A percentile compares a stretch with the other conserved stretches of the same genome.
Conservation (phyloP, 2,329 filamentous ascomycete genomes). For the Penicillium sp. region DNA sequence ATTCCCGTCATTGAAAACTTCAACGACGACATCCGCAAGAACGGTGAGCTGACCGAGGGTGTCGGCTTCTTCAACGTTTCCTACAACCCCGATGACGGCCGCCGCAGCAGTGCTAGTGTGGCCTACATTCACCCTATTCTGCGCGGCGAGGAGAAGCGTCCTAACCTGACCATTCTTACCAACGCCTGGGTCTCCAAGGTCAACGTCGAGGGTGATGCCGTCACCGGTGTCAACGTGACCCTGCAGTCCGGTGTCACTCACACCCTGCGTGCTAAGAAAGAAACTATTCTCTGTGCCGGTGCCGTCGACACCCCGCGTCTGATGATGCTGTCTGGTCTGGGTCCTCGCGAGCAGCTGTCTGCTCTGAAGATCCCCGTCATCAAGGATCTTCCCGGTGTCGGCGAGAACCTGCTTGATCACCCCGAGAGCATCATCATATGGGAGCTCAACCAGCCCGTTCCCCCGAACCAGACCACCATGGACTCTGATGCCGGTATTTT, state of each 20-base stretch:
- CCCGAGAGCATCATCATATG: slow-evolving; percentile 67
- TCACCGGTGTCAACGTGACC: slow-evolving; percentile 70
- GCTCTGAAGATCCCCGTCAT: slow-evolving; percentile 58
- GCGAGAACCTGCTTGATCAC: slow-evolving; percentile 64
- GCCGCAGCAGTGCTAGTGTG: slow-evolving; percentile 80
- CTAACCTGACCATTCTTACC: slow-evolving; percentile 82
- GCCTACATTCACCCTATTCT: slow-evolving; percentile 93
- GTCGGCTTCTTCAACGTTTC: slow-evolving; percentile 89
- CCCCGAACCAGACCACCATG: slow-evolving; percentile 81
- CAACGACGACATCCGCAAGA: slow-evolving; percentile 76
- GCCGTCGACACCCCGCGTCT: slow-evolving; percentile 77
- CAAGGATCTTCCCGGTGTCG: slow-evolving; percentile 60
- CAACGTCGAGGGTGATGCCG: slow-evolving; percentile 67
- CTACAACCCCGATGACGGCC: slow-evolving; percentile 86
- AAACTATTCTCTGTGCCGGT: slow-evolving; percentile 77
- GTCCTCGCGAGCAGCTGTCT: slow-evolving; percentile 51
- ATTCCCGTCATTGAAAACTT: slow-evolving; percentile 83
- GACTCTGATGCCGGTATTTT: slow-evolving; percentile 88
- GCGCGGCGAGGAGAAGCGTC: slow-evolving; percentile 73
- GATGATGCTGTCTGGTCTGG: slow-evolving; percentile 55
- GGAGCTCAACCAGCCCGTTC: slow-evolving; percentile 78
- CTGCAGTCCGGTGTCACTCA: slow-evolving; percentile 59
- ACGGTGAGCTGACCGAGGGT: slow-evolving; percentile 69
- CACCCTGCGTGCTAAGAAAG: slow-evolving; percentile 61
- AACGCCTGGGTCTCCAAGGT: slow-evolving; percentile 84